Evolutionary conservation across 129 eudicot species (phyloP).

Genomic region (Arctium minus): DNA sequence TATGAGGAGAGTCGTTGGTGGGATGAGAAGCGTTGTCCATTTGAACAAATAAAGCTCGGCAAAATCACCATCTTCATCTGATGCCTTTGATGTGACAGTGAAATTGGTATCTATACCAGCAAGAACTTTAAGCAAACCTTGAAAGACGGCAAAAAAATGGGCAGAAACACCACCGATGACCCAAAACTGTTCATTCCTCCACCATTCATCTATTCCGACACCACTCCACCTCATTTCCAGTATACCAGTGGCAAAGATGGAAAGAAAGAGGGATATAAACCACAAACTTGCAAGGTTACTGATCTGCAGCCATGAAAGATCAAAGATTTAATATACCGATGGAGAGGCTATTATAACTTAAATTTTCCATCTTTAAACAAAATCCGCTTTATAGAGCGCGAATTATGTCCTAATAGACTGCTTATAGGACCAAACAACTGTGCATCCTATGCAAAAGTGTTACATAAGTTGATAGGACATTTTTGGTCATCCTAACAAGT

Average conservation of each 20-base stretch:
- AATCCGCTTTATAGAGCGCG: neutral
- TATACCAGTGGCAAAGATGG: conserved; percentile 91
- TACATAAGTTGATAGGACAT: neutral
- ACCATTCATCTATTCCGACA: conserved; percentile 90
- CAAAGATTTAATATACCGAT: neutral
- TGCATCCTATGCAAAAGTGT: neutral
- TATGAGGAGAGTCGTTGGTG: conserved; percentile 82
- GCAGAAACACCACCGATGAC: conserved; percentile 91
- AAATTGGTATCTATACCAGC: conserved; percentile 92
- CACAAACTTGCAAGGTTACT: conserved; percentile 86
- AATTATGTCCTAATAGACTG: neutral
- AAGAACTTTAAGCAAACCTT: conserved; percentile 83
- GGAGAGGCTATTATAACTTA: too few species aligned
- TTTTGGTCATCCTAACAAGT: neutral
- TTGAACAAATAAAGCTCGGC: conserved; percentile 83
- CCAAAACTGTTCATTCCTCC: conserved; percentile 97
- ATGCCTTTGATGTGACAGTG: conserved; percentile 89
- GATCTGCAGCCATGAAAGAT: conserved; percentile 45
- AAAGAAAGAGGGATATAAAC: conserved; percentile 86
- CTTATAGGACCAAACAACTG: neutral
- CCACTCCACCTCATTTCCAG: conserved; percentile 96
- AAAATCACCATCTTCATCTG: conserved; percentile 85
- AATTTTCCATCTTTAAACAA: too few species aligned
- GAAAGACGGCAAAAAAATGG: conserved; percentile 81
- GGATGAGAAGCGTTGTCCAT: conserved; percentile 86